A percentile compares a stretch with the other conserved stretches of the same genome.
phyloP scores from a whole-genome alignment of 1,284 basidiomycete species.

The Cutaneotrichosporon mucoides region DNA sequence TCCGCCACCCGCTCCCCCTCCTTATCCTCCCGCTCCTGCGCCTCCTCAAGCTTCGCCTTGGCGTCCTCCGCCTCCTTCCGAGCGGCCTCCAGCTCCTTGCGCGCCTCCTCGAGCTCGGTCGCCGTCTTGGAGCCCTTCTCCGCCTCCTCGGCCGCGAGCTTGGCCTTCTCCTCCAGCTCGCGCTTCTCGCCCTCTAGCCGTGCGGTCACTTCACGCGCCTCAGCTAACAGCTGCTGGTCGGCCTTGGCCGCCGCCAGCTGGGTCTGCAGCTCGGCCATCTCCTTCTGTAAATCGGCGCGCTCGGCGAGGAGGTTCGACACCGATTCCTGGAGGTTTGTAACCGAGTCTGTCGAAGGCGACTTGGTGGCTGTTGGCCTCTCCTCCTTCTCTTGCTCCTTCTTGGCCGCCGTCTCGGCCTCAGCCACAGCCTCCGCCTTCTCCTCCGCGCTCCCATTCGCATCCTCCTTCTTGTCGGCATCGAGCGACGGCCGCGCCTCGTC shows the following conservation, averaged over 20 bases:
- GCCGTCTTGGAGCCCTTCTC: constrained; percentile 17
- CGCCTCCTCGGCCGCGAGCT: constrained; percentile 11
- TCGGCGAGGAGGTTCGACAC: constrained; percentile 41
- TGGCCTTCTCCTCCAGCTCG: constrained; percentile 19
- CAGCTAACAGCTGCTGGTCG: constrained; percentile 33
- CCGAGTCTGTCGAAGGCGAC: background rate
- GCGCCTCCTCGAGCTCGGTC: constrained; percentile 13
- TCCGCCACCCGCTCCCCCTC: constrained; percentile 26
- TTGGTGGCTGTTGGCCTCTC: background rate
- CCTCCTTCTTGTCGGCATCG: constrained; percentile 5
- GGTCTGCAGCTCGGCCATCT: constrained; percentile 23
- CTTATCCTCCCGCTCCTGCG: constrained; percentile 13
- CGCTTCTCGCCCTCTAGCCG: constrained; percentile 36
- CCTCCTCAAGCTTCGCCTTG: constrained; percentile 9
- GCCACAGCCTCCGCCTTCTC: background rate
- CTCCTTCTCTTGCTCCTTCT: background rate
- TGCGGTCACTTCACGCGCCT: constrained; percentile 30
- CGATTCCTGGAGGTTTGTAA: constrained; percentile 34
- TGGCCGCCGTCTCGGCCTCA: background rate
- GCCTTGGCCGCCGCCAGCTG: constrained; percentile 27
- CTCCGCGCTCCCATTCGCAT: background rate
- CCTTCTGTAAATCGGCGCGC: constrained; percentile 34
- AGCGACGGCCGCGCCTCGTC: constrained; percentile 6
- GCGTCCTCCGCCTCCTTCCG: constrained; percentile 7
- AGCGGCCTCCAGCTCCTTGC: constrained; percentile 8